These are phyloP conservation scores for Clarireedia hainanense DNA, from an alignment of 2,329 filamentous ascomycete species.

Conservation along the genomic window DNA sequence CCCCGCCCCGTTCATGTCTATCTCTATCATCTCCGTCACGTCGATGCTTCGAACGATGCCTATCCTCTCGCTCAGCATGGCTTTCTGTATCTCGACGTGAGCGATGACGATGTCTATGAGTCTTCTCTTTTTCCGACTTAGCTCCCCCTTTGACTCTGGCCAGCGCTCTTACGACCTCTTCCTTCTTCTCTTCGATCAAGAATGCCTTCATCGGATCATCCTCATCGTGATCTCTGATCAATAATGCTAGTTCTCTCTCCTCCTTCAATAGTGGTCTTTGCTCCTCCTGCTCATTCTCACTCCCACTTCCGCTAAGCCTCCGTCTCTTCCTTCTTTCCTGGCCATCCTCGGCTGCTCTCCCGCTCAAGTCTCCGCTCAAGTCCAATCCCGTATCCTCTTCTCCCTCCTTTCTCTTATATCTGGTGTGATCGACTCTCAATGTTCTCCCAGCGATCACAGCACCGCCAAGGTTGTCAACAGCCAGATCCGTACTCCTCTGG, in stretches of 20 bases:
- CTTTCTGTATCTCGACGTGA: constrained; percentile 16
- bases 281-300: constrained; percentile 34
- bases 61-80: constrained; percentile 10
- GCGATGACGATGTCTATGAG: constrained; percentile 22
- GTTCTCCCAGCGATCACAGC: constrained; percentile 73
- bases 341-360: constrained; percentile 29
- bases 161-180: constrained; percentile 69
- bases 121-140: constrained; percentile 17
- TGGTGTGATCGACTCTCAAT: constrained; percentile 82
- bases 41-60: constrained; percentile 12
- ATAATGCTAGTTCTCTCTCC: constrained; percentile 67
- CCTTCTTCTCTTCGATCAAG: constrained; percentile 83
- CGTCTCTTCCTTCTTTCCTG: constrained; percentile 37
- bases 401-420: constrained; percentile 78
- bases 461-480: constrained; percentile 91
- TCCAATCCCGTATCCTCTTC: constrained; percentile 43
- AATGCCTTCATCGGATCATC: constrained; percentile 97
- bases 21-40: constrained; percentile 6
- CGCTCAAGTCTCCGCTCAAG: constrained; percentile 24
- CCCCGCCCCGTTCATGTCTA: constrained; percentile 3
- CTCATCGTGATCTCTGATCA: constrained; percentile 79
- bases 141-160: constrained; percentile 37
- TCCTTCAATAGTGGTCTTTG: constrained; percentile 64
- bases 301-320: constrained; percentile 11
- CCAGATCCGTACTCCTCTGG: constrained; percentile 88